phyloP scores from a whole-genome alignment of 148 eudicot species.

The Vaccinium vitisidaea region DNA sequence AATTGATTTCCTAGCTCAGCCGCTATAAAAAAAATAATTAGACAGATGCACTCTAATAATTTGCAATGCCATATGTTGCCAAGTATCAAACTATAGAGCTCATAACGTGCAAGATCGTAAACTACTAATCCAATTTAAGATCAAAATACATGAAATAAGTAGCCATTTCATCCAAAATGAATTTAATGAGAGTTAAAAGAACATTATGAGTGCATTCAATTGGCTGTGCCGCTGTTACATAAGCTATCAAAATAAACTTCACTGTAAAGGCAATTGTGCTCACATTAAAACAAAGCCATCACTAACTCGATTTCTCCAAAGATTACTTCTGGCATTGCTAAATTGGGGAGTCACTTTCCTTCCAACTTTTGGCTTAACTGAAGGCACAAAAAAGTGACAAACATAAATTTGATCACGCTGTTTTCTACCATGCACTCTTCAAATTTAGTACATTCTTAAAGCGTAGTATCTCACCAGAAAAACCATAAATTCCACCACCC shows the following conservation, averaged over 20 bases:
- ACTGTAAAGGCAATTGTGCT: constrained; percentile 23
- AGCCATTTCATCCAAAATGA: constrained; percentile 6
- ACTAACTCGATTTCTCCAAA: constrained; percentile 49
- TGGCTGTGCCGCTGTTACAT: background rate
- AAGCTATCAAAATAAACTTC: background rate
- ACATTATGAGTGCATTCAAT: background rate
- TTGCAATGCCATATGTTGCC: background rate
- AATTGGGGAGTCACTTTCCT: constrained; percentile 37
- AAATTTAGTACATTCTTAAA: background rate
- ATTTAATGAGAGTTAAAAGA: constrained; percentile 3
- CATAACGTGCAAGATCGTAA: background rate
- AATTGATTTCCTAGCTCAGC: background rate
- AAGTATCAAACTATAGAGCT: background rate
- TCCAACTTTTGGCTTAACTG: constrained; percentile 58
- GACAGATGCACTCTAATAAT: background rate
- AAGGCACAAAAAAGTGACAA: constrained; percentile 16
- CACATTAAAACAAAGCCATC: constrained; percentile 45
- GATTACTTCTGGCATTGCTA: constrained; percentile 44
- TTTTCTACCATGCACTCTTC: background rate
- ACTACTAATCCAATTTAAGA: background rate
- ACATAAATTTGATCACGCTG: background rate
- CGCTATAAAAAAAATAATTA: background rate
- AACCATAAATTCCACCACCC: constrained; percentile 36
- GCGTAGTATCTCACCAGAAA: constrained; percentile 52
- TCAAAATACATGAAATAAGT: constrained; percentile 10